These are phyloP conservation scores for Tetrahymena malaccensis DNA, from an alignment of 73 alveolate genomes.

Conservation along the genomic window DNA sequence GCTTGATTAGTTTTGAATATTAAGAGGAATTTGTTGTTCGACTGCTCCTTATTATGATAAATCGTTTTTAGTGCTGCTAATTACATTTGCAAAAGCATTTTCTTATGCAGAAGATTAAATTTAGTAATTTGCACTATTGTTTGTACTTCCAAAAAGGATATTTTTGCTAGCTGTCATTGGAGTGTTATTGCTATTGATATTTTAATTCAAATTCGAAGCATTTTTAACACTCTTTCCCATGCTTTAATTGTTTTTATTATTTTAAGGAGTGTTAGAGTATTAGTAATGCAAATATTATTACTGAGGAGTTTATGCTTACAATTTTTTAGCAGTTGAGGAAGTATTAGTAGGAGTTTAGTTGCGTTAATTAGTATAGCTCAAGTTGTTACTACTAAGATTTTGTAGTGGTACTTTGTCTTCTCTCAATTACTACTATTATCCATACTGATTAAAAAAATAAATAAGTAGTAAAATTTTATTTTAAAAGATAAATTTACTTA, in stretches of 20 bases:
- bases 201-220: not conserved
- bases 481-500: not conserved
- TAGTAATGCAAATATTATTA: not conserved
- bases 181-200: not conserved
- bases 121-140: not conserved
- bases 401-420: not conserved
- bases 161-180: not conserved
- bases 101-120: not conserved
- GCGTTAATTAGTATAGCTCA: not conserved
- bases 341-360: not conserved
- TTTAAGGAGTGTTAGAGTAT: not conserved
- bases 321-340: not conserved
- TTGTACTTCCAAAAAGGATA: not conserved
- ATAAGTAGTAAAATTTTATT: not conserved
- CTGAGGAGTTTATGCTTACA: not conserved
- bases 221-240: not conserved
- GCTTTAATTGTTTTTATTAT: not conserved
- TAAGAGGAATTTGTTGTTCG: not conserved
- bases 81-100: not conserved
- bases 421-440: not conserved
- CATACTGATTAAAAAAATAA: not conserved
- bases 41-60: not conserved
- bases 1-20: not conserved
- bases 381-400: not conserved
- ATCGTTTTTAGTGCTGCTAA: not conserved